A percentile compares a stretch with the other conserved stretches of the same genome.
These are phyloP conservation scores for Trametes punicea DNA, from an alignment of 768 basidiomycete species.

Conservation along the genomic window DNA sequence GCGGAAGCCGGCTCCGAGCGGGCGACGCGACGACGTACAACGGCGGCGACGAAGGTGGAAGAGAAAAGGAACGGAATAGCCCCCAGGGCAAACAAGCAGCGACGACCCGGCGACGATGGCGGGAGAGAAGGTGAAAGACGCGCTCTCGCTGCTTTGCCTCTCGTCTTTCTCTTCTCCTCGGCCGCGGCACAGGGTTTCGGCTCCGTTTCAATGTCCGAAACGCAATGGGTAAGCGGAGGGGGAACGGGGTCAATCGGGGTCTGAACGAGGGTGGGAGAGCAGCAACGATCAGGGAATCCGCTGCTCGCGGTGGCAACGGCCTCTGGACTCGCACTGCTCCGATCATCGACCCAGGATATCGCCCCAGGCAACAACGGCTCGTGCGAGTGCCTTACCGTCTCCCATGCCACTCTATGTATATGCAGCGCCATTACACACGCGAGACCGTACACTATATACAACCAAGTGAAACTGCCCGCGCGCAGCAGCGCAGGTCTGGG, in stretches of 20 bases:
- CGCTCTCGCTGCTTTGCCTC: not conserved
- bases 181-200: conserved; percentile 8
- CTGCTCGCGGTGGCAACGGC: conserved; percentile 16
- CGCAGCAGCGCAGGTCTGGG: conserved; percentile 9
- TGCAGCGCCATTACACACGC: not conserved
- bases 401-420: not conserved
- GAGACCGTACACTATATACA: not conserved
- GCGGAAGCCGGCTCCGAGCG: conserved; percentile 26
- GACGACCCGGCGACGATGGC: conserved; percentile 22
- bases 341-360: conserved; percentile 13
- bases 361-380: not conserved
- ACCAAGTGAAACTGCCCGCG: not conserved
- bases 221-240: not conserved
- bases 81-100: conserved; percentile 33
- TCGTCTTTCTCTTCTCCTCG: not conserved
- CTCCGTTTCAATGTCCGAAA: not conserved
- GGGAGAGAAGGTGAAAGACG: conserved; percentile 20
- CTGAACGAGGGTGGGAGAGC: not conserved
- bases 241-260: not conserved
- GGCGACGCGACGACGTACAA: conserved; percentile 22
- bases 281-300: conserved; percentile 15
- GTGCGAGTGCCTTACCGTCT: not conserved
- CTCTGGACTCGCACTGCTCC: conserved; percentile 9
- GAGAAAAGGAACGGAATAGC: conserved; percentile 27
- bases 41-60: conserved; percentile 26